These are phyloP conservation scores for Microbotryum lychnidis-dioicae DNA, from an alignment of 1,284 basidiomycete species.

Conservation along the genomic window DNA sequence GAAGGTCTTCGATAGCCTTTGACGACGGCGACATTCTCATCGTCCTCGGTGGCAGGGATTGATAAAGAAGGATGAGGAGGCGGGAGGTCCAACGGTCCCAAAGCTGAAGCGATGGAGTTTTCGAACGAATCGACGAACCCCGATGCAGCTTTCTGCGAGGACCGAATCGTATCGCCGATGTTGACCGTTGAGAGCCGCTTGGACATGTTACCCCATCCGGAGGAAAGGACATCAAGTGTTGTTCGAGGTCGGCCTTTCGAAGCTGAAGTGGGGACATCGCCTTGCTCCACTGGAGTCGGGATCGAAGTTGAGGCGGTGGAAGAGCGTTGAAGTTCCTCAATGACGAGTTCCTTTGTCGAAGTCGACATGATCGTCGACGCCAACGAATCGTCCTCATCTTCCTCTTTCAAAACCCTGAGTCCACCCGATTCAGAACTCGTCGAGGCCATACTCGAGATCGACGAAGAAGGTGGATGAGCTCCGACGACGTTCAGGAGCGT, in stretches of 20 bases:
- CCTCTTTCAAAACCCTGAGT: not conserved
- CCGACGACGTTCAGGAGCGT: not conserved
- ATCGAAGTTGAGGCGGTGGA: not conserved
- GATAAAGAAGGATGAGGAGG: not conserved
- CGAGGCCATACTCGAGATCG: slow-evolving; percentile 7
- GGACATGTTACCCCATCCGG: slow-evolving; percentile 4
- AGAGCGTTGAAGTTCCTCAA: not conserved
- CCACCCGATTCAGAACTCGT: not conserved
- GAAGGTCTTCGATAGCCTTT: too few relatives aligned
- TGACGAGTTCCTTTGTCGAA: not conserved
- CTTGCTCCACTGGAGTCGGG: not conserved
- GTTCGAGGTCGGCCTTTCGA: slow-evolving; percentile 17
- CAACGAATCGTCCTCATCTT: slow-evolving; percentile 5
- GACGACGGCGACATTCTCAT: too few relatives aligned
- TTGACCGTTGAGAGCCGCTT: not conserved
- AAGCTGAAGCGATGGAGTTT: slow-evolving; percentile 14
- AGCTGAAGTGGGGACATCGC: not conserved
- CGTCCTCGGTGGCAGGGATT: too few relatives aligned
- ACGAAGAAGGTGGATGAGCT: too few relatives aligned
- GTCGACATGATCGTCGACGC: slow-evolving; percentile 12
- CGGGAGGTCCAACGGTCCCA: slow-evolving; percentile 26
- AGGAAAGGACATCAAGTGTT: slow-evolving; percentile 23
- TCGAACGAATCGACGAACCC: slow-evolving; percentile 33
- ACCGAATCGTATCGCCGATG: slow-evolving; percentile 18
- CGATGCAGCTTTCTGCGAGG: slow-evolving; percentile 25